These are phyloP conservation scores for Fusarium algeriense DNA, from an alignment of 2,329 filamentous ascomycete species.

Conservation along the genomic window DNA sequence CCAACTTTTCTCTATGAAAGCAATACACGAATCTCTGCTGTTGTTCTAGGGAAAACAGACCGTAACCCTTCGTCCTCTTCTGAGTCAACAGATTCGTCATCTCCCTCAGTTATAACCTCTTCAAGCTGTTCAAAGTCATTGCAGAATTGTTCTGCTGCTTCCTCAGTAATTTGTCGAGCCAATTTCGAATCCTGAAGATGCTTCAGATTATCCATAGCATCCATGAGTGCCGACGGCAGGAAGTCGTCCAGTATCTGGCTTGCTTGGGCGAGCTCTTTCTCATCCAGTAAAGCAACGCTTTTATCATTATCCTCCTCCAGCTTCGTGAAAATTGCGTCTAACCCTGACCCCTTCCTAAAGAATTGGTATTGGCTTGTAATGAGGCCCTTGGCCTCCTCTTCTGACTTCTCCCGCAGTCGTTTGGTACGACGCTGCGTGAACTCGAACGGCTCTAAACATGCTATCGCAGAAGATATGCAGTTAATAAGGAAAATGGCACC, in stretches of 20 bases:
- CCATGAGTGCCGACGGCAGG: constrained; percentile 91
- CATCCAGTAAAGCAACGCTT: constrained; percentile 60
- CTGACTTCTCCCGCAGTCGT: constrained; percentile 68
- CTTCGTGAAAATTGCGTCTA: constrained; percentile 72
- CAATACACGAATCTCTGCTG: constrained; percentile 70
- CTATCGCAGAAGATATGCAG: constrained; percentile 71
- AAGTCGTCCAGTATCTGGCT: constrained; percentile 89
- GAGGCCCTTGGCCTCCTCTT: constrained; percentile 68
- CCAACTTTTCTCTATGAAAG: constrained; percentile 57
- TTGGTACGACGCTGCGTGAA: constrained; percentile 71
- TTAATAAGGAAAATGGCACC: constrained; percentile 80
- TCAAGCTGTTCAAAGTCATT: constrained; percentile 79
- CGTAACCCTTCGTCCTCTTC: constrained; percentile 47
- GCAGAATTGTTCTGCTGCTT: constrained; percentile 87
- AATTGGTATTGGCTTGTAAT: constrained; percentile 77
- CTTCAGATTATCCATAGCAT: constrained; percentile 85
- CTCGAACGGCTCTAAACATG: constrained; percentile 67
- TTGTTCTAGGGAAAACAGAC: constrained; percentile 68
- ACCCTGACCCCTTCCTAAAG: constrained; percentile 79
- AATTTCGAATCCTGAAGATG: constrained; percentile 78
- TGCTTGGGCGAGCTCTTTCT: constrained; percentile 68
- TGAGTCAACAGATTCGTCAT: constrained; percentile 51
- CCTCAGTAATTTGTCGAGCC: constrained; percentile 81
- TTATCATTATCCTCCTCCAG: constrained; percentile 57
- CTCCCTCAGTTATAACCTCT: constrained; percentile 60